Conservation (phyloP, 163 green algal species). For the Scenedesmus sp. region DNA sequence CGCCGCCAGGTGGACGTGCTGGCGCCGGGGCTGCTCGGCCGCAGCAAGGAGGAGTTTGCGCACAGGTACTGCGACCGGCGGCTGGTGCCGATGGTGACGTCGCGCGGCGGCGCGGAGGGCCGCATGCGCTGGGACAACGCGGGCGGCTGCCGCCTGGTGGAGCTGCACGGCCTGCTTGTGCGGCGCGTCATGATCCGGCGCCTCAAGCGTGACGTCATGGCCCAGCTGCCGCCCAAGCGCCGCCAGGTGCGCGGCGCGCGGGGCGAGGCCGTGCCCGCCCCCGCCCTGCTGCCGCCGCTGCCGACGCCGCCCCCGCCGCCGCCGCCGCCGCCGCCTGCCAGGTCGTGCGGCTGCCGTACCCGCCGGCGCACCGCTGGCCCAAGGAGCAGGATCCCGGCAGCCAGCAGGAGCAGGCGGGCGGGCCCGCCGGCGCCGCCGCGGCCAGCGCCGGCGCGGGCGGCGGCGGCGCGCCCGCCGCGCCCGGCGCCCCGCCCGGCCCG, state of each 20-base stretch:
- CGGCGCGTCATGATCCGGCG: slow-evolving; percentile 93
- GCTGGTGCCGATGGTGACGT: slow-evolving; percentile 62
- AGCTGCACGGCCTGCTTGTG: slow-evolving; percentile 92
- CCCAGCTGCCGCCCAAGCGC: slow-evolving; percentile 92
- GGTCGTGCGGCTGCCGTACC: slow-evolving; percentile 60
- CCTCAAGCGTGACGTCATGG: slow-evolving; percentile 91
- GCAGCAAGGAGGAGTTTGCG: slow-evolving; percentile 80
- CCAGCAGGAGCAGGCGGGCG: slow-evolving; percentile 3
- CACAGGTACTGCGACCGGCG: slow-evolving; percentile 86
- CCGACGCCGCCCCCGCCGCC: no score
- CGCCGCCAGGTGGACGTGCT: slow-evolving; percentile 81
- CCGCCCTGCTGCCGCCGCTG: neutral
- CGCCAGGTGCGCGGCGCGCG: slow-evolving; percentile 71
- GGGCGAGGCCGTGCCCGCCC: neutral
- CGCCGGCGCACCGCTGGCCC: slow-evolving; percentile 34
- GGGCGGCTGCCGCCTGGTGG: slow-evolving; percentile 68
- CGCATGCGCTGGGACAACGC: slow-evolving; percentile 63
- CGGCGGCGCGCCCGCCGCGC: neutral
- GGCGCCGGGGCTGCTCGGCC: slow-evolving; percentile 78
- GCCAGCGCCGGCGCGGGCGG: neutral
- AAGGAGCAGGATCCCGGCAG: neutral
- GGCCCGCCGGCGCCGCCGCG: neutral
- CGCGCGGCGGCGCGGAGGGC: neutral
- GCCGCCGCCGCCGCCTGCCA: neutral
- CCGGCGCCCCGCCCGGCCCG: no score